These are phyloP conservation scores for Pseudopyrenochaeta lycopersici DNA, from an alignment of 2,329 filamentous ascomycete species.

Conservation along the genomic window DNA sequence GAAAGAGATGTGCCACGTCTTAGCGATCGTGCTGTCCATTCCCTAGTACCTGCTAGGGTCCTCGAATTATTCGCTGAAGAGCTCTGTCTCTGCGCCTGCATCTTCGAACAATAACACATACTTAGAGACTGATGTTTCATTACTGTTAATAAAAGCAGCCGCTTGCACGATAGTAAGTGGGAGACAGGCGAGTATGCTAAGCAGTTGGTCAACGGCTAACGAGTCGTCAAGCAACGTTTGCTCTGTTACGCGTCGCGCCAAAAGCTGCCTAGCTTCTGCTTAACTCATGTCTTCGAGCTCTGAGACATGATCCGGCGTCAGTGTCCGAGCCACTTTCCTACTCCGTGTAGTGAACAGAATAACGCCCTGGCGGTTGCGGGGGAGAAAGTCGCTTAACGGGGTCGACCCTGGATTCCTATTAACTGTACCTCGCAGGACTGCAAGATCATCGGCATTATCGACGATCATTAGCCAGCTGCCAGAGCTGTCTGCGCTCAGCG, in stretches of 20 bases:
- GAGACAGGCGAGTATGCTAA: conserved; percentile 15
- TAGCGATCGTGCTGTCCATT: conserved; percentile 34
- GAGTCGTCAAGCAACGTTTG: conserved; percentile 3
- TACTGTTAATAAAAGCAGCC: conserved; percentile 28
- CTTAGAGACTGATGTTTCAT: conserved; percentile 47
- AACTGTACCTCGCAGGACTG: no score
- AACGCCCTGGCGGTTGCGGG: conserved; percentile 10
- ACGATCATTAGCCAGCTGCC: no score
- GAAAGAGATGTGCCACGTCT: conserved; percentile 48
- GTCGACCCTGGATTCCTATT: conserved; percentile 32
- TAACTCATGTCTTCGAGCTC: no score
- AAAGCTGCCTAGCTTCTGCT: conserved; percentile 7
- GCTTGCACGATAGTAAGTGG: no score
- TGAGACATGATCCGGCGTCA: conserved; percentile 4
- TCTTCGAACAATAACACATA: conserved; percentile 1
- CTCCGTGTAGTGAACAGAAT: conserved; percentile 6
- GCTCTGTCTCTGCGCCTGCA: conserved; percentile 2
- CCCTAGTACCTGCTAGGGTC: conserved; percentile 9
- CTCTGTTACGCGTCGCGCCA: no score
- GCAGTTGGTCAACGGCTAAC: neutral
- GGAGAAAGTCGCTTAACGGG: conserved; percentile 15
- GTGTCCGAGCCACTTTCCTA: neutral
- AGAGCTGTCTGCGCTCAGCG: conserved; percentile 19
- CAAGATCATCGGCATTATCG: no score
- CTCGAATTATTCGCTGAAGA: conserved; percentile 6